Evolutionary conservation across 352 stramenopile species (phyloP).

Genomic region (Phytopythium chamaehyphon): DNA sequence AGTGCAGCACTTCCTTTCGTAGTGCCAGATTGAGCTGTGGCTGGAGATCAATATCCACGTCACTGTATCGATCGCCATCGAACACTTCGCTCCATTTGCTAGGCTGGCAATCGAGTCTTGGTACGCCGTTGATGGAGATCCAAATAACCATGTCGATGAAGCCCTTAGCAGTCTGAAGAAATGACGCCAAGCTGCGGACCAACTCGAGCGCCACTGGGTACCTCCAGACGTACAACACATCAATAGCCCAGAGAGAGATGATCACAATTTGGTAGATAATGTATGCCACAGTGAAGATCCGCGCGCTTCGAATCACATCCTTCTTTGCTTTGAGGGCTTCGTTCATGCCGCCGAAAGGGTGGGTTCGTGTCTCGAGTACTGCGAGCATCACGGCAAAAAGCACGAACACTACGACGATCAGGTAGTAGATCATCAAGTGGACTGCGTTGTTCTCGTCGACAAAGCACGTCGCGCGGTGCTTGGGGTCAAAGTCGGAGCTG

Average conservation of each 20-base stretch:
- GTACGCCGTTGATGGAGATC: constrained; percentile 67
- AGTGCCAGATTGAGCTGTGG: constrained; percentile 84
- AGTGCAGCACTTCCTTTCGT: constrained; percentile 87
- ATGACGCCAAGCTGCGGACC: constrained; percentile 58
- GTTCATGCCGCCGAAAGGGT: constrained; percentile 71
- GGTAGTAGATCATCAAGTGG: constrained; percentile 70
- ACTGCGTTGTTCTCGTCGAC: constrained; percentile 68
- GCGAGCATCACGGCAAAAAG: constrained; percentile 55
- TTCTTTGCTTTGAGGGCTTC: constrained; percentile 75
- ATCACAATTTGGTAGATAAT: constrained; percentile 81
- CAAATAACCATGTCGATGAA: constrained; percentile 85
- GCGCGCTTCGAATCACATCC: constrained; percentile 74
- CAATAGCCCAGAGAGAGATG: constrained; percentile 72
- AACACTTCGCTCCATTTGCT: constrained; percentile 27
- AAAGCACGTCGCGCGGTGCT: constrained; percentile 50
- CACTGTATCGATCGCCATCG: constrained; percentile 52
- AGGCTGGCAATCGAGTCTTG: constrained; percentile 21
- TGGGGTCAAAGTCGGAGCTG: constrained; percentile 41
- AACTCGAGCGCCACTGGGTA: constrained; percentile 20
- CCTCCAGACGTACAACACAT: constrained; percentile 47
- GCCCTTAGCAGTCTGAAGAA: constrained; percentile 70
- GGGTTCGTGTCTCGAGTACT: constrained; percentile 65
- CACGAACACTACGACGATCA: constrained; percentile 71
- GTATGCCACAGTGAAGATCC: constrained; percentile 78
- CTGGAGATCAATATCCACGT: constrained; percentile 78